phyloP scores from a whole-genome alignment of 805 yeast genomes.

The Pichia nakasei region DNA sequence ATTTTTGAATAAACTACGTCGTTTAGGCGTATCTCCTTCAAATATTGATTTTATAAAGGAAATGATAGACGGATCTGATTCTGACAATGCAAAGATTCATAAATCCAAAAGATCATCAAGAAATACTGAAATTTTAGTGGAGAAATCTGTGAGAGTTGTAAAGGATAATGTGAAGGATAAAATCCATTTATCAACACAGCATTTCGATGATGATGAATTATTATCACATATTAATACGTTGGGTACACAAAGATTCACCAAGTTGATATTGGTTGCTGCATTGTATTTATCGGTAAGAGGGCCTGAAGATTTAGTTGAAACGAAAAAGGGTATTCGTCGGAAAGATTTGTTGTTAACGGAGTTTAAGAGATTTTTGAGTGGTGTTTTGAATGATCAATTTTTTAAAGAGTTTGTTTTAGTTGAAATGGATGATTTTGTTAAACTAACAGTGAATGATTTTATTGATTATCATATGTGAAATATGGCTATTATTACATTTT shows the following conservation, averaged over 20 bases:
- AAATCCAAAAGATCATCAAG: too few relatives aligned
- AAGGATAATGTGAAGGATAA: too few relatives aligned
- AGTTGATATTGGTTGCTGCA: conserved; percentile 14
- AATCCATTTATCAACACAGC: conserved; percentile 1
- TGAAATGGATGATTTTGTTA: conserved; percentile 24
- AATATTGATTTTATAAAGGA: conserved; percentile 5
- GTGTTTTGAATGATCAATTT: conserved; percentile 18
- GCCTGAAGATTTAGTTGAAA: conserved; percentile 12
- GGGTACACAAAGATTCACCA: conserved; percentile 13
- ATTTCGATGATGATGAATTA: conserved; percentile 5
- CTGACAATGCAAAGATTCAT: too few relatives aligned
- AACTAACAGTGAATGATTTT: conserved; percentile 24
- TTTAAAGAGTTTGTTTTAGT: conserved; percentile 19
- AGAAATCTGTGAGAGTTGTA: too few relatives aligned
- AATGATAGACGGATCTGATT: too few relatives aligned
- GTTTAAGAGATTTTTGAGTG: conserved; percentile 23
- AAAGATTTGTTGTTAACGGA: conserved; percentile 21
- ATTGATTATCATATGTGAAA: conserved; percentile 26
- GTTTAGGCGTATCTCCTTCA: conserved; percentile 2
- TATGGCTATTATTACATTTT: not conserved
- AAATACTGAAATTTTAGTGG: conserved; percentile 5
- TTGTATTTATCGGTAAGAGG: conserved; percentile 12
- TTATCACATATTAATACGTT: conserved; percentile 6
- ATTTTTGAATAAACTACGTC: conserved; percentile 1
- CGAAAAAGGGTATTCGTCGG: conserved; percentile 9